Evolutionary conservation across 2,329 filamentous ascomycete species (phyloP).

Genomic region (Tolypocladium tropicale): DNA sequence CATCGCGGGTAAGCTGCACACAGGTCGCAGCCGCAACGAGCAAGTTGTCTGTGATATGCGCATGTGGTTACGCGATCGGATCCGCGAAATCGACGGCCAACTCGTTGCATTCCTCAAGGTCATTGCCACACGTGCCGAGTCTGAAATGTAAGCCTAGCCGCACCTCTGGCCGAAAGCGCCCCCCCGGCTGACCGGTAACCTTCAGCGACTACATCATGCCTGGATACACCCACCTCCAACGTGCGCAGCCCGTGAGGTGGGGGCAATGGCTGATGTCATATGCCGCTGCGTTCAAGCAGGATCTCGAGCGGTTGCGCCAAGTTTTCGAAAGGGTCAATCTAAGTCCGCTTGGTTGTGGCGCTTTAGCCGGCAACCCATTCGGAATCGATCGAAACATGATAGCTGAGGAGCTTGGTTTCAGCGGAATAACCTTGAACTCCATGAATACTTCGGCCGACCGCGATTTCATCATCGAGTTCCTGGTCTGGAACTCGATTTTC

Average conservation of each 20-base stretch:
- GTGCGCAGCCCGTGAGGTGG: too few relatives aligned
- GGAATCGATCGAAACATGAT: background rate
- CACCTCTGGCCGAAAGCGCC: background rate
- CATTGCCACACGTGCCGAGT: slow-evolving; percentile 57
- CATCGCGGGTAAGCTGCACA: slow-evolving; percentile 81
- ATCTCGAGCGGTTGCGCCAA: too few relatives aligned
- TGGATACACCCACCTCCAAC: too few relatives aligned
- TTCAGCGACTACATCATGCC: too few relatives aligned
- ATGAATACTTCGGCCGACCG: background rate
- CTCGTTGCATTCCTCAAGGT: slow-evolving; percentile 62
- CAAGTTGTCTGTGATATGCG: slow-evolving; percentile 87
- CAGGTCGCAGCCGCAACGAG: slow-evolving; percentile 78
- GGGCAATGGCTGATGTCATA: too few relatives aligned
- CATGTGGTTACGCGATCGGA: slow-evolving; percentile 71
- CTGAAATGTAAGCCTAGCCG: slow-evolving; percentile 39
- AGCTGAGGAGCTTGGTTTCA: background rate
- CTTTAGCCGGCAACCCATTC: background rate
- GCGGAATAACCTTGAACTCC: background rate
- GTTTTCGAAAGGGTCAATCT: background rate
- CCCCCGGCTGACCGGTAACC: background rate
- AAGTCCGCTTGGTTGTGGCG: background rate
- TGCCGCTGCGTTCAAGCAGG: too few relatives aligned
- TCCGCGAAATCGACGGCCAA: slow-evolving; percentile 58
- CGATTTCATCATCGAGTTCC: background rate
- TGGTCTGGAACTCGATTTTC: background rate